A percentile compares a stretch with the other conserved stretches of the same genome.
phyloP scores from a whole-genome alignment of 331 rosid genomes.

The Pyrus hybrid region DNA sequence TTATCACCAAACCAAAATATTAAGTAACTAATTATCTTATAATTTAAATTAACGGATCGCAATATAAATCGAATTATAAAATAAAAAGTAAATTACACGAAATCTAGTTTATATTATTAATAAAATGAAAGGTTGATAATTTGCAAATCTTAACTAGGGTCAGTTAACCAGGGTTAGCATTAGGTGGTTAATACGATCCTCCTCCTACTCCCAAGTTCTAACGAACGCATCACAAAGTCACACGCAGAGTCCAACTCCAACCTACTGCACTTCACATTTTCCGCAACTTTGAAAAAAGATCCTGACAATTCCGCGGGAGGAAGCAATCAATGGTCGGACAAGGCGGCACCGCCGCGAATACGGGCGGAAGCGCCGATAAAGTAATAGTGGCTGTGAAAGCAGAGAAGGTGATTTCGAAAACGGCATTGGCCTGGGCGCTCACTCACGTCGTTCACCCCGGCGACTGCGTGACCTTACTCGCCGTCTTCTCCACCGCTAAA shows the following conservation, averaged over 20 bases:
- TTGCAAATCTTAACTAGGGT: background rate
- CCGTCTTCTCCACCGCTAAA: slow-evolving; percentile 51
- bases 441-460: slow-evolving; percentile 74
- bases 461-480: slow-evolving; percentile 73
- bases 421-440: slow-evolving; percentile 85
- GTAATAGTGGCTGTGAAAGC: slow-evolving; percentile 85
- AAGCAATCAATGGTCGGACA: background rate
- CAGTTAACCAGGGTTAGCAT: slow-evolving; percentile 11
- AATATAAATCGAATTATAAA: no score
- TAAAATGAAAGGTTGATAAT: background rate
- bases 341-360: slow-evolving; percentile 13
- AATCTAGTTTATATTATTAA: no score
- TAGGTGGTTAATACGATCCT: background rate
- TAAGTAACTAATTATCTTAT: no score
- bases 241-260: background rate
- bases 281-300: background rate
- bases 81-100: no score
- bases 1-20: no score
- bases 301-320: background rate
- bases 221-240: background rate
- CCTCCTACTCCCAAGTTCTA: background rate
- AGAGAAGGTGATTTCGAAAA: slow-evolving; percentile 62
- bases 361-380: slow-evolving; percentile 28
- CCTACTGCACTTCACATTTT: background rate
- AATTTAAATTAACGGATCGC: no score